These are phyloP conservation scores for Geotrichum klebahnii DNA, from an alignment of 1,139 yeast genomes.

Conservation along the genomic window DNA sequence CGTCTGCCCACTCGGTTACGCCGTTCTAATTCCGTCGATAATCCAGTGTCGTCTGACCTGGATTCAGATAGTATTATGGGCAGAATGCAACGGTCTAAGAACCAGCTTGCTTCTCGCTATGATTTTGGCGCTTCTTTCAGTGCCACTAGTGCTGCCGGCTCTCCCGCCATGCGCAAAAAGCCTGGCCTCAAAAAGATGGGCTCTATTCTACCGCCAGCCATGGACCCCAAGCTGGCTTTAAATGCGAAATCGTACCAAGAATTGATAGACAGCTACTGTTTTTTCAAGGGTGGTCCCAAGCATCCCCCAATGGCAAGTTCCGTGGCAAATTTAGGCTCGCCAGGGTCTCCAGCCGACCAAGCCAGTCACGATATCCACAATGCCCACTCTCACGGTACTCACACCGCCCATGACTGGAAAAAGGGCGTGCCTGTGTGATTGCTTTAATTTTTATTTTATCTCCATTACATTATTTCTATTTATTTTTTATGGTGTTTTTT, in stretches of 20 bases:
- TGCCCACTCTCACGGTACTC: too few species aligned
- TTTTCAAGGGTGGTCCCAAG: slow-evolving; percentile 42
- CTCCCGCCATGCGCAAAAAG: slow-evolving; percentile 13
- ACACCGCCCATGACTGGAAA: too few species aligned
- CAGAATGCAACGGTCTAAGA: slow-evolving; percentile 6
- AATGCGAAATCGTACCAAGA: slow-evolving; percentile 65
- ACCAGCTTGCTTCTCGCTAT: slow-evolving; percentile 37
- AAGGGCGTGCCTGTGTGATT: too few species aligned
- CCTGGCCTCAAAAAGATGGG: slow-evolving; percentile 10
- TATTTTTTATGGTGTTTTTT: too few species aligned
- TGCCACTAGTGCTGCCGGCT: too few species aligned
- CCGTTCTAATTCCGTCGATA: slow-evolving; percentile 12
- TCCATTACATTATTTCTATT: too few species aligned
- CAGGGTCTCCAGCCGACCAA: background rate
- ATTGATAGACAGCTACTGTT: slow-evolving; percentile 68
- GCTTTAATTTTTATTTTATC: too few species aligned
- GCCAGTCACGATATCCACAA: too few species aligned
- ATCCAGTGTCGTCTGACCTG: slow-evolving; percentile 15
- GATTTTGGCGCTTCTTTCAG: slow-evolving; percentile 40
- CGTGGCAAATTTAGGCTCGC: too few species aligned
- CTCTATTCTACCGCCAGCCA: slow-evolving; percentile 15
- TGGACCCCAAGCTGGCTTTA: slow-evolving; percentile 35
- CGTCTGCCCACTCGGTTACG: background rate
- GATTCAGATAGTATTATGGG: slow-evolving; percentile 15
- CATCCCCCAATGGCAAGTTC: background rate